A percentile compares a stretch with the other conserved stretches of the same genome.
Evolutionary conservation across 2,329 filamentous ascomycete genomes (phyloP).

Genomic region (Cryphonectria naterciae): DNA sequence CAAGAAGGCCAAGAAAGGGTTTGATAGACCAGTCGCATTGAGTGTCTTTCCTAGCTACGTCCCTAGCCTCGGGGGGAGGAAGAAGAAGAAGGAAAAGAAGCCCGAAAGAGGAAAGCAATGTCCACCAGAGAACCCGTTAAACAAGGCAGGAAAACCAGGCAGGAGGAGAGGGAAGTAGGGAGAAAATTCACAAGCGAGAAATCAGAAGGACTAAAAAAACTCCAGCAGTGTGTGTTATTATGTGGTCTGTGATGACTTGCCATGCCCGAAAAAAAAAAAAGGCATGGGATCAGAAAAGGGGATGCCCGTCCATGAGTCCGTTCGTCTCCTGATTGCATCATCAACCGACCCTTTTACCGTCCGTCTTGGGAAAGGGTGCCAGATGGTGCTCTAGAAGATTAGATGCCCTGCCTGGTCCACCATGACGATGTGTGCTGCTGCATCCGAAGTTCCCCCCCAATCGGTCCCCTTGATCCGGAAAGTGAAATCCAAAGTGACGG

Average conservation of each 20-base stretch:
- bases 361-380: constrained; percentile 8
- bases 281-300: constrained; percentile 1
- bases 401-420: constrained; percentile 20
- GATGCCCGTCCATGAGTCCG: not conserved
- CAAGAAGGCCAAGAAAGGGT: not conserved
- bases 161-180: not conserved
- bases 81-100: not conserved
- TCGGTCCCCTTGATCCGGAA: constrained; percentile 2
- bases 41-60: constrained; percentile 21
- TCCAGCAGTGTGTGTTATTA: constrained; percentile 30
- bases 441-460: constrained; percentile 10
- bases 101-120: constrained; percentile 19
- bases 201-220: constrained; percentile 17
- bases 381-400: constrained; percentile 22
- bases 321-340: constrained; percentile 10
- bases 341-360: constrained; percentile 1
- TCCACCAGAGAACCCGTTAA: constrained; percentile 11
- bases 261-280: constrained; percentile 5
- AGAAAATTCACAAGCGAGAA: constrained; percentile 18
- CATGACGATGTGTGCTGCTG: constrained; percentile 23
- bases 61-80: constrained; percentile 15
- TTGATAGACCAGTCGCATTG: constrained; percentile 15
- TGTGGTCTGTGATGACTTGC: constrained; percentile 25
- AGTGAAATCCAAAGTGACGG: constrained; percentile 24
- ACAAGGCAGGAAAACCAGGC: constrained; percentile 20